Evolutionary conservation across 768 basidiomycete species (phyloP), one percentile per base, ranked within the genome.

Genomic region (Termitomyces sp.): DNA sequence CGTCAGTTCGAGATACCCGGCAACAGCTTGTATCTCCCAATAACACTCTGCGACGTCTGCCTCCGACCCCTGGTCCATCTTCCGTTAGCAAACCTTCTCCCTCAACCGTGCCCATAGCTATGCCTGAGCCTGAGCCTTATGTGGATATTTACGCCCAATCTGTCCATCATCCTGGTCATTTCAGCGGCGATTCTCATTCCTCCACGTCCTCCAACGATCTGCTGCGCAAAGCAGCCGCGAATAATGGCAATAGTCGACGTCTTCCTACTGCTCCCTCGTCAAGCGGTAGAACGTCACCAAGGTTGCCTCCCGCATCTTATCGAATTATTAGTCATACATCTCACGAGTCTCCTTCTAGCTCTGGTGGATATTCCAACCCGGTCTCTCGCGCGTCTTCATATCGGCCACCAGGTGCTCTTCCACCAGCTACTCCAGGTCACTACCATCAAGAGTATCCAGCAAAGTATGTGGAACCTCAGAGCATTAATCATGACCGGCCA

Each of bases 101-200:
- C 32, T 65, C 66, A 13, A 61, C 58, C 5, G 41, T 71, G 18
- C 65, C 71, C 35, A 14, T 43, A 43, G n/a, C 67, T 12, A 80
- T 80, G 75, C 78, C 79, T 2, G 78, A 77, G 61, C 75, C 80
- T 1, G 75, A 79, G 36, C 70, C 70, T 4, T 78, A 75, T 66
- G 63, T 71, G 55, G 72, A 75, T 20, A 63, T 67, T 43, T 61
- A 63, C 10, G 33, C 35, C 23, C 30, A 56, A 7, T 61, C 57
- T 12, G 47, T 68, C 33, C 60, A 67, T 18, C 65, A 68, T 35
- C 62, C 69, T 10, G 62, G 58, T 50, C 67, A 69, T 49, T 68
- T 70, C 50, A 68, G 65, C 33, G 50, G 64, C 2, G 64, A 68
- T 55, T 71, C 69, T 4, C 70, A 68, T 44, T 71, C 68, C 5